Conservation (phyloP, 2,329 filamentous ascomycete species). For the Aspergillus arachidicola region DNA sequence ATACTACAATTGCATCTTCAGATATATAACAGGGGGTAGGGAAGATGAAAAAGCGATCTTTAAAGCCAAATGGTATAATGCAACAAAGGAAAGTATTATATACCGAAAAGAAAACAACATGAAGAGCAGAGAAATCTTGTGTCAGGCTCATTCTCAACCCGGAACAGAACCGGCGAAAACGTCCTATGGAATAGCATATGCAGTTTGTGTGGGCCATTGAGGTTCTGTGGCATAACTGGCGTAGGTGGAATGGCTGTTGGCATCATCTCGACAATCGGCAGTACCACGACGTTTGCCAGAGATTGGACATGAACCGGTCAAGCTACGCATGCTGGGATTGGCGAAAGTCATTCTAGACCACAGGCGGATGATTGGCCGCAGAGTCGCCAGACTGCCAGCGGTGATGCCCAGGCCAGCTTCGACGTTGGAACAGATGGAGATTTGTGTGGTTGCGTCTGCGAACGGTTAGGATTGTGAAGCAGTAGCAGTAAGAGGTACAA, state of each 20-base stretch:
- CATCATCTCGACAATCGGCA: neutral
- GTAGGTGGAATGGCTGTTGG: neutral
- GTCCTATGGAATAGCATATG: neutral
- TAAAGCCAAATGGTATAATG: neutral
- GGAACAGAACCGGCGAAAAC: neutral
- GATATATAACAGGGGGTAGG: neutral
- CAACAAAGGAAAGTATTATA: neutral
- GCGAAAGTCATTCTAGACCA: neutral
- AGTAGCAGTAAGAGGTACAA: no score
- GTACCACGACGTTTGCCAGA: neutral
- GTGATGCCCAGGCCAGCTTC: conserved; percentile 39
- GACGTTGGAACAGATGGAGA: conserved; percentile 42
- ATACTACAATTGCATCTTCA: neutral
- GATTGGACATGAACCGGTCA: neutral
- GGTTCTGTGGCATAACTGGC: neutral
- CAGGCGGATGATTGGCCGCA: conserved; percentile 29
- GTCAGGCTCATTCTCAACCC: neutral
- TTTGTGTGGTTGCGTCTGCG: conserved; percentile 45
- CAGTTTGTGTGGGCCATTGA: neutral
- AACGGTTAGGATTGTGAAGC: neutral
- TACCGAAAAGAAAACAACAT: neutral
- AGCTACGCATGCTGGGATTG: neutral
- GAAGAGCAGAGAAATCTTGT: neutral
- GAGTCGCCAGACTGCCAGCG: conserved; percentile 24
- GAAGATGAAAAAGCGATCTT: neutral